Evolutionary conservation across 1,139 yeast species (phyloP).

Genomic region (Hemisphaericaspora xylofermentans): DNA sequence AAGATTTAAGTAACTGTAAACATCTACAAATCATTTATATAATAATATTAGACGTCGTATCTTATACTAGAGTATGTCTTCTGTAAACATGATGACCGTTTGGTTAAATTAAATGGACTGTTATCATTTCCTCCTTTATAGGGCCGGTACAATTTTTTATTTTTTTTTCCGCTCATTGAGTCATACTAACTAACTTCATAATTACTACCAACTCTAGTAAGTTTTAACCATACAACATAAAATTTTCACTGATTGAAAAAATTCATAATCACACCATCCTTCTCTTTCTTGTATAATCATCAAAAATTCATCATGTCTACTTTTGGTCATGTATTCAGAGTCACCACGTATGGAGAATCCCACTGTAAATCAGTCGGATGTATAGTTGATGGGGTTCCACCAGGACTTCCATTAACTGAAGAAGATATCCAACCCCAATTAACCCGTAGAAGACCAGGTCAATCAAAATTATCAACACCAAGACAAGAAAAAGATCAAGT

Average conservation of each 20-base stretch:
- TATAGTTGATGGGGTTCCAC: conserved; percentile 97
- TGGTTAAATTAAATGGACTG: no score
- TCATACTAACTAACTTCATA: not conserved
- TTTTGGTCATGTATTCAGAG: conserved; percentile 51
- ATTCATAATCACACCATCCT: not conserved
- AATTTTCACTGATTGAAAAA: not conserved
- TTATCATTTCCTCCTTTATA: not conserved
- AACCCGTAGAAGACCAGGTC: conserved; percentile 97
- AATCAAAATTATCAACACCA: conserved; percentile 88
- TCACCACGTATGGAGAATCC: conserved; percentile 96
- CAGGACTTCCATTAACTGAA: conserved; percentile 83
- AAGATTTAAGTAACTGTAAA: no score
- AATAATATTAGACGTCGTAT: not conserved
- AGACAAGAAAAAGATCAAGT: conserved; percentile 93
- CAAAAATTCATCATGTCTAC: conserved; percentile 31
- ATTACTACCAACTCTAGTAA: not conserved
- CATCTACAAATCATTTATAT: no score
- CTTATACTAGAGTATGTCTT: no score
- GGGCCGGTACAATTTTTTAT: not conserved
- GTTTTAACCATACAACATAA: no score
- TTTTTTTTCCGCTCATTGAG: not conserved
- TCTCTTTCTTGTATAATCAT: not conserved
- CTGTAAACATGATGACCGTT: no score
- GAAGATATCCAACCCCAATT: conserved; percentile 92
- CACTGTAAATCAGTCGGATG: conserved; percentile 99